phyloP scores from a whole-genome alignment of 192 early-diverging fungal species.

The Cetraspora pellucida region DNA sequence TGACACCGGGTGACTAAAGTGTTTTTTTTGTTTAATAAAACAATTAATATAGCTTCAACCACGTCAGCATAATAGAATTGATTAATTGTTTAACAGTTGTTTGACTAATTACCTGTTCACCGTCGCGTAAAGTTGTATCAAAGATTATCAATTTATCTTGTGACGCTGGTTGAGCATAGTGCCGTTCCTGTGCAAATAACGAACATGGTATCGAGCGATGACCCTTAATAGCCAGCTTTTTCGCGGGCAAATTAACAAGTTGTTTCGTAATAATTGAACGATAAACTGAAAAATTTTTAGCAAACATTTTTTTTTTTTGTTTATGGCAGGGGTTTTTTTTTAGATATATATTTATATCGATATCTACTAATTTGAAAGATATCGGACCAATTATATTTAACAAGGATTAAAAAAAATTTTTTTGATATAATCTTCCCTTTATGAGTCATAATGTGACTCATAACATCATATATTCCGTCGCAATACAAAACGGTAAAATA shows the following conservation, averaged over 20 bases:
- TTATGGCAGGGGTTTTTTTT: too few relatives aligned
- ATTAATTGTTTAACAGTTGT: too few relatives aligned
- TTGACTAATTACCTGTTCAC: constrained; percentile 74
- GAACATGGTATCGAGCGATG: neutral
- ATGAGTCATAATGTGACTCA: too few relatives aligned
- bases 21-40: neutral
- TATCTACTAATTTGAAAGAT: too few relatives aligned
- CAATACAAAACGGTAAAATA: too few relatives aligned
- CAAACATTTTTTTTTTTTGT: neutral
- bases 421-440: too few relatives aligned
- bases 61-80: too few relatives aligned
- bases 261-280: neutral
- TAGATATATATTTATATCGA: too few relatives aligned
- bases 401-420: too few relatives aligned
- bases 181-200: neutral
- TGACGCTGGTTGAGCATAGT: constrained; percentile 2
- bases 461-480: too few relatives aligned
- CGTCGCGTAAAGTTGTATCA: constrained; percentile 96
- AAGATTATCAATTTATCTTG: constrained; percentile 89
- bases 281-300: neutral
- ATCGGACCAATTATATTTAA: too few relatives aligned
- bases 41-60: neutral
- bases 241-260: neutral
- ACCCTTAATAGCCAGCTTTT: neutral
- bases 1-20: constrained; percentile 90